Evolutionary conservation across 176 grass and related monocot species (phyloP).

Genomic region (Lolium perenne): DNA sequence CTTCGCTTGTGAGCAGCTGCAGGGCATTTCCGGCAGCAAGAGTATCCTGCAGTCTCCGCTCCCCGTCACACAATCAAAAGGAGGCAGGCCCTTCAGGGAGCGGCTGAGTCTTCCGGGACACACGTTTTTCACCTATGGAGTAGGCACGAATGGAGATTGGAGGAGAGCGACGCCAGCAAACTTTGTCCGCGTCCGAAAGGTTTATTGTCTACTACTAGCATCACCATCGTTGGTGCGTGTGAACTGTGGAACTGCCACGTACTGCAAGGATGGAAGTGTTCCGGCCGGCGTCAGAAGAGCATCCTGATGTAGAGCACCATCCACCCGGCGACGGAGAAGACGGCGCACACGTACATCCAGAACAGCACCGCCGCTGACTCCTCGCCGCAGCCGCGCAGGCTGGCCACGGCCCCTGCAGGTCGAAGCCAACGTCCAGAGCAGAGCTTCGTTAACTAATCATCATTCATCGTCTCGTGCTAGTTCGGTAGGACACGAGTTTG

Average conservation of each 20-base stretch:
- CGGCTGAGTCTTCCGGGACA: background rate
- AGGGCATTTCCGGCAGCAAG: conserved; percentile 1
- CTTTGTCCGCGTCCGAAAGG: background rate
- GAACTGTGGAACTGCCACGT: background rate
- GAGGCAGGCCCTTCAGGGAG: background rate
- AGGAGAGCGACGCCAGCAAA: background rate
- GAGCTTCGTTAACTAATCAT: background rate
- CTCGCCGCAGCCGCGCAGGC: conserved; percentile 62
- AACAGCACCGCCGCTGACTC: conserved; percentile 66
- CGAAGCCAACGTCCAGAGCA: background rate
- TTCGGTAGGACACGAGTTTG: background rate
- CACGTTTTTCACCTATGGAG: background rate
- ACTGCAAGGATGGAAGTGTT: background rate
- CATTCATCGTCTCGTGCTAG: background rate
- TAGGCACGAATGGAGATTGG: background rate
- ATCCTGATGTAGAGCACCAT: conserved; percentile 59
- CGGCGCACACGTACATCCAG: conserved; percentile 74
- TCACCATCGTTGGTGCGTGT: background rate
- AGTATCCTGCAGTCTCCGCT: background rate
- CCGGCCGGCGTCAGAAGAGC: conserved; percentile 47
- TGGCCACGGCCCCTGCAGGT: conserved; percentile 61
- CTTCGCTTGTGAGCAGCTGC: background rate
- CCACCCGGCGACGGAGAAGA: conserved; percentile 70
- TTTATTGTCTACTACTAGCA: conserved; percentile 17
- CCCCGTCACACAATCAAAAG: background rate